Evolutionary conservation across 2,329 filamentous ascomycete species (phyloP), one percentile per base, ranked within the genome.

Genomic region (Onygena corvina): DNA sequence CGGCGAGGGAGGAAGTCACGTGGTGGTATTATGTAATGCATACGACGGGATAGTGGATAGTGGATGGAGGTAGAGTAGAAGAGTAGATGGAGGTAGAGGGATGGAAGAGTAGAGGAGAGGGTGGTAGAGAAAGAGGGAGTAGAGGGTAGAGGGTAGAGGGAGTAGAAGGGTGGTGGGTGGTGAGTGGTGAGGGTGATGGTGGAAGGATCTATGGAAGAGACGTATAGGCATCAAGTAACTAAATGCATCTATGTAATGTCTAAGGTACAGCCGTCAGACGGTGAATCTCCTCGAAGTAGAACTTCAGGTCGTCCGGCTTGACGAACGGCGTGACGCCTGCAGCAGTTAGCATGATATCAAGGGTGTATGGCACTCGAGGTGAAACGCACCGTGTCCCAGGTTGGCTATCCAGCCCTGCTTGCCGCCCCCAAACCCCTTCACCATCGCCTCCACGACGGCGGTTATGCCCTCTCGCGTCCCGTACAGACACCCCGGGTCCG

Each of bases 321-420:
- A 98, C 92, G 56, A 89, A 84, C 0, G 92, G 92, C 27, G 92
- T 98, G 55, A 98, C 88, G 53, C 87, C 86, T 92, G 59, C 52
- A 50, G 51, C 27, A 21, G 18, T 35, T 47, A 47, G 14, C n/a
- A 38, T 9, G 5, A 4, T 25, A 45, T 14, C 40, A 16, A 11
- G 11, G 40, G n/a, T 14, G 14, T 23, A 52, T 25, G 48, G 11
- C 25, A 34, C 31, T 12, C 16, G 2, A 25, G 4, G n/a, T n/a
- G 16, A 11, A 18, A 67, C 80, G 61, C 76, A 86, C 92, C 92
- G 64, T 98, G 92, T 6, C 92, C 92, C 54, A 98, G 75, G 65
- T 98, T 98, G 44, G 86, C 87, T 58, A 98, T 96, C 90, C 92
- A 98, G 34, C 90, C 86, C 66, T 89, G 81, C 68, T 88, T 90